Conservation (phyloP, 805 yeast species). For the Saturnispora saitoi region DNA sequence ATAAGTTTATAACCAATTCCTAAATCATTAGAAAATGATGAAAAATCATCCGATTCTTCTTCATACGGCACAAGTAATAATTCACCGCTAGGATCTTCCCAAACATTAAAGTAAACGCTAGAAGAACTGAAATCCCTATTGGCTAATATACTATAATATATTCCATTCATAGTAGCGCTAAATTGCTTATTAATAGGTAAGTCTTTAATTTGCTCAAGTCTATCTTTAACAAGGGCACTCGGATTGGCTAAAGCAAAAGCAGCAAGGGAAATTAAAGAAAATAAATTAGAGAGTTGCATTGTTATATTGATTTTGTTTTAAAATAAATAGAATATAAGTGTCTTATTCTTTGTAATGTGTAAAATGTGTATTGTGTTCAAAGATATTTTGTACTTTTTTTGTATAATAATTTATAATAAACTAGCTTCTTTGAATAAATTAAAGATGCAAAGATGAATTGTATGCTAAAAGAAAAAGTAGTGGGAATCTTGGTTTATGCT, state of each 20-base stretch:
- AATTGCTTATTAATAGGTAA: conserved; percentile 3
- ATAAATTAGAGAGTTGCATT: not conserved
- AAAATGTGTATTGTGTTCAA: not conserved
- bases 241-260: not conserved
- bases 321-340: not conserved
- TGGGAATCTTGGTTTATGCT: not conserved
- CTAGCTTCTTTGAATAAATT: not conserved
- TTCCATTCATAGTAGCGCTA: conserved; percentile 7
- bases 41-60: not conserved
- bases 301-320: not conserved
- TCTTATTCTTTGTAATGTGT: not conserved
- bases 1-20: conserved; percentile 14
- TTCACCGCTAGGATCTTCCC: conserved; percentile 23
- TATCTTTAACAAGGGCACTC: not conserved
- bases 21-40: not conserved
- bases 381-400: not conserved
- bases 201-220: not conserved
- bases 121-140: conserved; percentile 14
- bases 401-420: not conserved
- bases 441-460: not conserved
- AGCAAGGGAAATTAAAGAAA: not conserved
- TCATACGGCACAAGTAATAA: conserved; percentile 20
- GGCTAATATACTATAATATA: conserved; percentile 17
- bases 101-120: conserved; percentile 18
- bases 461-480: not conserved